Evolutionary conservation across 2,329 filamentous ascomycete species (phyloP).

Genomic region (Cordyceps farinosa): DNA sequence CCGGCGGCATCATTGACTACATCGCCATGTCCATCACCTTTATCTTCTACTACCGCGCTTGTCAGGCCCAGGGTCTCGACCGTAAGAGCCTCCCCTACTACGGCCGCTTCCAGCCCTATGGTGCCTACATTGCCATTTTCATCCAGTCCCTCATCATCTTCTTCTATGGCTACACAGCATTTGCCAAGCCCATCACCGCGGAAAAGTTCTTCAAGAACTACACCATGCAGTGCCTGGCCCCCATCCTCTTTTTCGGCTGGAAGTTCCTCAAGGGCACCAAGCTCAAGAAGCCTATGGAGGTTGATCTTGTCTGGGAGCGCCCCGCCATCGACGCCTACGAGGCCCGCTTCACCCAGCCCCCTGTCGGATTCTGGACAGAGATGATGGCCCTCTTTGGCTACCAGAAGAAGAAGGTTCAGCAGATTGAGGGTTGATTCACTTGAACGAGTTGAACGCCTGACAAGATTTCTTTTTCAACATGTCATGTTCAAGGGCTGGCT

Average conservation of each 20-base stretch:
- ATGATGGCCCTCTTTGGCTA: constrained; percentile 44
- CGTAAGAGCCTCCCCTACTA: constrained; percentile 54
- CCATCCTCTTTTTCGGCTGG: constrained; percentile 55
- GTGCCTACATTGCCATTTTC: constrained; percentile 44
- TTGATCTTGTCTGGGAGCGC: constrained; percentile 59
- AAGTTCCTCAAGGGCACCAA: constrained; percentile 61
- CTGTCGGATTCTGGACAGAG: constrained; percentile 54
- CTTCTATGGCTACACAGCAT: constrained; percentile 55
- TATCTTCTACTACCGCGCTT: constrained; percentile 48
- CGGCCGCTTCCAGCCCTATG: constrained; percentile 57
- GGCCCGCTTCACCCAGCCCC: constrained; percentile 44
- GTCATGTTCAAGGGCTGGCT: no score
- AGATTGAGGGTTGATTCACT: constrained; percentile 23
- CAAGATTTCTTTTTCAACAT: background rate
- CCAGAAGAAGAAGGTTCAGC: constrained; percentile 23
- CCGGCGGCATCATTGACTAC: constrained; percentile 59
- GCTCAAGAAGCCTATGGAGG: constrained; percentile 49
- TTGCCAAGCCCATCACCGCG: constrained; percentile 44
- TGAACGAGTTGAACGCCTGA: background rate
- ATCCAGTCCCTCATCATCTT: constrained; percentile 43
- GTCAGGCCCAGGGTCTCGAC: constrained; percentile 49
- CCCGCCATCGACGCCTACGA: constrained; percentile 58
- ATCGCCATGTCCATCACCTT: constrained; percentile 50
- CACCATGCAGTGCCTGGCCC: constrained; percentile 53
- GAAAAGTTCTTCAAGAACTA: constrained; percentile 52